Base-by-base conservation (phyloP, 2,329 filamentous ascomycete genomes). In the Cercospora beticola region DNA sequence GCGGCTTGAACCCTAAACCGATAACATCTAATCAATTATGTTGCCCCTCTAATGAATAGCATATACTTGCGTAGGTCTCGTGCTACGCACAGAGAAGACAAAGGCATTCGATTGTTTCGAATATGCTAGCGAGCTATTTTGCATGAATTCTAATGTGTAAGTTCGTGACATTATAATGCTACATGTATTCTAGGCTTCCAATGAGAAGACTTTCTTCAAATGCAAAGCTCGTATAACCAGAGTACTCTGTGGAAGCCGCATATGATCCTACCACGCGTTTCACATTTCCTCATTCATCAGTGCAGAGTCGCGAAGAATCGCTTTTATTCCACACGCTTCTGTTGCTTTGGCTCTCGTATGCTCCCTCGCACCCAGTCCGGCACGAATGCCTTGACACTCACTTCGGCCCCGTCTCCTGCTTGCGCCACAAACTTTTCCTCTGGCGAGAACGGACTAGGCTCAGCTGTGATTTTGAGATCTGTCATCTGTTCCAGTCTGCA, bases 401-500 rank as follows among this genome's bases (percentile, higher is more conserved):
- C 65, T 16, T 74, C 67, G 9, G 71, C 59, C 4, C 72, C 75
- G 4, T 75, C 70, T 16, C 33, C 63, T 16, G 31, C 68, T 9
- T 69, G 66, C 1, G 83, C 56, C 6, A 79, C 78, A 75, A 88
- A 87, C 64, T 82, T 76, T 77, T 89, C 85, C 0, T 84, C 85
- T 0, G 86, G 84, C 68, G 82, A 87, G 77, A 85, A 92, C 23
- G 82, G 82, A 18, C 86, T 86, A 0, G 86, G 86, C 71, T 91
- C 88, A 66, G 89, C 91, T 2, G 90, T 91, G 64, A 95, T 82
- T 36, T 84, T 83, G 59, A 95, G 82, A 76, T 93, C 90, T 5
- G 92, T 97, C 94, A 97, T 97, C 77, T 90, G 89, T 82, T 97
- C 93, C 74, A 98, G 81, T 28, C 94, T 88, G 78, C 94, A 97